Base-by-base conservation (phyloP, 306 rosid genomes). In the Potentilla sterilis region DNA sequence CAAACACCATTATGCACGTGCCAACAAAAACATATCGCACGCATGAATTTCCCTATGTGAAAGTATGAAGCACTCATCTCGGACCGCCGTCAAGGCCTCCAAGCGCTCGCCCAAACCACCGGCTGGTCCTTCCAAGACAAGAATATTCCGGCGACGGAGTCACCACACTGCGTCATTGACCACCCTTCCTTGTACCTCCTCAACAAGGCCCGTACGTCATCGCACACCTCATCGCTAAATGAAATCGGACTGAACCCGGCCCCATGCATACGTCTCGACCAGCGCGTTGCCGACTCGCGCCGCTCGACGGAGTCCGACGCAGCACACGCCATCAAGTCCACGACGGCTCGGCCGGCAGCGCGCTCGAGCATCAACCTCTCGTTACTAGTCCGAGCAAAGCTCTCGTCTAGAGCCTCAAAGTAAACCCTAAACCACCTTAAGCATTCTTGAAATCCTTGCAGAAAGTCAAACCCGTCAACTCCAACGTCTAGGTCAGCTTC, bases 71-170 rank as follows among this genome's bases (percentile, higher is more conserved):
- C 28, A 28, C 28, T 70, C 54, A 14, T 15, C n/a, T 11, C 51
- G 5, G 9, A 65, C 69, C 46, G 40, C 43, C 73, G 72, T 89
- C 88, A 88, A 69, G 93, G 88, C 81, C 88, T 77, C 98, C 98
- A 95, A 79, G 96, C 96, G 83, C 97, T 88, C 76, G 93, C 93
- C 98, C 98, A 95, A 75, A 92, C 98, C 89, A 92, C 97, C 83
- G 95, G 84, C 74, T 86, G 89, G 2, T 89, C 93, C 86, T 87
- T 95, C 97, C 98, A 92, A 72, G 89, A 69, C 72, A 95, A 81
- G 88, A 90, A 89, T 80, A 95, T 90, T 83, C 98, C 98, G 84
- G 88, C 86, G 41, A 61, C 73, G 11, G 87, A 88, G 40, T 71
- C 84, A 7, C 73, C 72, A 70, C 91, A 84, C 83, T 78, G 91